Evolutionary conservation across 2,329 filamentous ascomycete species (phyloP).

Genomic region (Kalaharituber pfeilii): DNA sequence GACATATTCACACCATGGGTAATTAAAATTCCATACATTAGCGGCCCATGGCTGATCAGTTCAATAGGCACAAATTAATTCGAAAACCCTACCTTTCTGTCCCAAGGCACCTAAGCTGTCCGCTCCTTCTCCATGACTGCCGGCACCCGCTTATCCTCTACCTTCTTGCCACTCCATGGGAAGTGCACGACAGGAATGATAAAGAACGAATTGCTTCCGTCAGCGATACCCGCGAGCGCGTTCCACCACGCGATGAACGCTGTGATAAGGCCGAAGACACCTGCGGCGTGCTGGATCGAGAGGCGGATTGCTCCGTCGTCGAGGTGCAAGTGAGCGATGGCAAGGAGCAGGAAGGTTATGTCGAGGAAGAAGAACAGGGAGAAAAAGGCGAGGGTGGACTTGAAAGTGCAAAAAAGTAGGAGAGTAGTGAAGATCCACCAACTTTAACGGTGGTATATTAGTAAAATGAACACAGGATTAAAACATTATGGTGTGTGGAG

Average conservation of each 20-base stretch:
- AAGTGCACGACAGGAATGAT: conserved; percentile 24
- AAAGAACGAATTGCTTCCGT: conserved; percentile 28
- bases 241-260: conserved; percentile 81
- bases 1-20: too few relatives aligned
- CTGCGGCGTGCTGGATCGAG: conserved; percentile 50
- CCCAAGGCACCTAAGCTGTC: too few relatives aligned
- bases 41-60: too few relatives aligned
- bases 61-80: too few relatives aligned
- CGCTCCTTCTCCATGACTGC: too few relatives aligned
- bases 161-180: conserved; percentile 26
- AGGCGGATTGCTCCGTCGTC: conserved; percentile 30
- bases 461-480: too few relatives aligned
- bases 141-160: conserved; percentile 20
- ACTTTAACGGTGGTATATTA: conserved; percentile 28
- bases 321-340: conserved; percentile 44
- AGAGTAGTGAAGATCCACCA: conserved; percentile 79
- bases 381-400: conserved; percentile 64
- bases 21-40: too few relatives aligned
- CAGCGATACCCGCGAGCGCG: conserved; percentile 63
- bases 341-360: conserved; percentile 55
- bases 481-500: background rate
- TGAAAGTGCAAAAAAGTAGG: conserved; percentile 54
- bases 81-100: too few relatives aligned
- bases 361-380: conserved; percentile 60
- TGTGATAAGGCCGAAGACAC: conserved; percentile 61